These are phyloP conservation scores for Podila clonocystis DNA, from an alignment of 192 early-diverging fungal species.

Conservation along the genomic window DNA sequence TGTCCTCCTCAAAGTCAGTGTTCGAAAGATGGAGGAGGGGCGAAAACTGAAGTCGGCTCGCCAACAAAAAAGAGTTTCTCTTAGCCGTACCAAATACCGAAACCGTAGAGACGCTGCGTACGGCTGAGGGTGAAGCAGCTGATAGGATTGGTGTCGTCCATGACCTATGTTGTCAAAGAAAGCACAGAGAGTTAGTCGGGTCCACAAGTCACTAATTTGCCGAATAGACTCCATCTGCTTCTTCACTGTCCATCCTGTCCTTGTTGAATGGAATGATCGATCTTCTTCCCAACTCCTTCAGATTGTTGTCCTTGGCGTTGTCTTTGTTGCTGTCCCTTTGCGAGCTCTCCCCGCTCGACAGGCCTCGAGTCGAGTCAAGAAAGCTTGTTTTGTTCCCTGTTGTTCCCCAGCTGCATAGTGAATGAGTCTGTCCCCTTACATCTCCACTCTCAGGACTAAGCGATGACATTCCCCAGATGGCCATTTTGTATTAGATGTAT, in stretches of 20 bases:
- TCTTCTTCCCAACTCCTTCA: too few species aligned
- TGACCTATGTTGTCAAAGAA: slow-evolving; percentile 30
- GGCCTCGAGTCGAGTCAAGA: neutral
- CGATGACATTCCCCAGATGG: slow-evolving; percentile 54
- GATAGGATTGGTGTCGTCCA: slow-evolving; percentile 61
- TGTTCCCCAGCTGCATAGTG: neutral
- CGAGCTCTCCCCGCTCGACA: neutral
- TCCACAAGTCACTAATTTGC: neutral
- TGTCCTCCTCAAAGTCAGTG: slow-evolving; percentile 1
- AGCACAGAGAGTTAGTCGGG: neutral
- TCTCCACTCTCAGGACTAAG: slow-evolving; percentile 19
- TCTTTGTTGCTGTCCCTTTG: neutral
- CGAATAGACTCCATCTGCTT: too few species aligned
- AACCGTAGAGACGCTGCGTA: slow-evolving; percentile 81
- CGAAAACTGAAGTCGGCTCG: neutral
- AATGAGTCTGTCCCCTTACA: slow-evolving; percentile 16
- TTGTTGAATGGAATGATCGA: too few species aligned
- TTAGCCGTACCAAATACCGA: slow-evolving; percentile 67
- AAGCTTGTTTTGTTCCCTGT: too few species aligned
- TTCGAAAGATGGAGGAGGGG: neutral
- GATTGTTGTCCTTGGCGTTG: too few species aligned
- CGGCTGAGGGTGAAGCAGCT: slow-evolving; percentile 60
- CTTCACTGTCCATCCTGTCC: too few species aligned
- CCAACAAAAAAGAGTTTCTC: neutral
- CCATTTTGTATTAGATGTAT: slow-evolving; percentile 17